These are phyloP conservation scores for Quercus variabilis DNA, from an alignment of 306 rosid genomes.

Conservation along the genomic window DNA sequence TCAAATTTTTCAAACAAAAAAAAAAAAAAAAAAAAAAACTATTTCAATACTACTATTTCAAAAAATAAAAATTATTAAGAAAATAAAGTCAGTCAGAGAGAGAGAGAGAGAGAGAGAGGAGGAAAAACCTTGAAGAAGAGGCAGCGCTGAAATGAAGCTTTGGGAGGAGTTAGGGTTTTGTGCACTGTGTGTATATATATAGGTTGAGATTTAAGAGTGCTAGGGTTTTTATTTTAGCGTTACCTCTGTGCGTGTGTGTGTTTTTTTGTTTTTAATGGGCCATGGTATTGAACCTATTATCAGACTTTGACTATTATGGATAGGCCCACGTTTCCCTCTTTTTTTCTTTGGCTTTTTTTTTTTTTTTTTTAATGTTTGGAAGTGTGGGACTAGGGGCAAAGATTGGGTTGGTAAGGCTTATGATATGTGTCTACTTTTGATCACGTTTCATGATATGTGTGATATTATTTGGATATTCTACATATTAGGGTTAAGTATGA, in stretches of 20 bases:
- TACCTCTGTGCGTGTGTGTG: too few relatives aligned
- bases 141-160: neutral
- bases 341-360: rapidly evolving
- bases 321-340: too few relatives aligned
- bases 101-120: neutral
- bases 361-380: too few relatives aligned
- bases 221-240: conserved; percentile 8
- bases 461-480: too few relatives aligned
- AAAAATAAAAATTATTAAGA: too few relatives aligned
- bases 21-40: neutral
- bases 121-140: neutral
- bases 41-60: neutral
- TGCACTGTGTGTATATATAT: neutral
- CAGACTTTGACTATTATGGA: too few relatives aligned
- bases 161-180: neutral
- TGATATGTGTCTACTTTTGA: too few relatives aligned
- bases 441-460: too few relatives aligned
- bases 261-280: neutral
- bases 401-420: too few relatives aligned
- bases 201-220: neutral
- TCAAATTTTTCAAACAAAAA: neutral
- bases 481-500: too few relatives aligned
- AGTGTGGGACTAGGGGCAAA: too few relatives aligned
- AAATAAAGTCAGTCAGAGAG: neutral
- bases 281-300: neutral